Evolutionary conservation across 176 grass and related monocot species (phyloP).

Genomic region (Puccinellia tenuiflora): DNA sequence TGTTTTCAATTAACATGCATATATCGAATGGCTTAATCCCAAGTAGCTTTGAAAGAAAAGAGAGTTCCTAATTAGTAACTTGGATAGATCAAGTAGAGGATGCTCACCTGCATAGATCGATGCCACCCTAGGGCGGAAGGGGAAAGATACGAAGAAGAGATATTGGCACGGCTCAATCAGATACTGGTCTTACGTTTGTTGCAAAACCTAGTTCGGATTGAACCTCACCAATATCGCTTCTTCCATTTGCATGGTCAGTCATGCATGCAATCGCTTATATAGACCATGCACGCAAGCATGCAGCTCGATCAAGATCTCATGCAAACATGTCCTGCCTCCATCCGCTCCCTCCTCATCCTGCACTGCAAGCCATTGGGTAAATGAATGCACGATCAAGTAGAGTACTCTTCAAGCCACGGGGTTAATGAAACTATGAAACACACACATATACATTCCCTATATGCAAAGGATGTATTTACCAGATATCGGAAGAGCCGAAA

Average conservation of each 20-base stretch:
- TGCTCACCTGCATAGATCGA: constrained; percentile 9
- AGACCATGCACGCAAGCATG: background rate
- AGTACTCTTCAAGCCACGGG: background rate
- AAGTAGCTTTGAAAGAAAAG: background rate
- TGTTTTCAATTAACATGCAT: background rate
- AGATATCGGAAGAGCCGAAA: background rate
- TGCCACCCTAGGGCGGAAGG: background rate
- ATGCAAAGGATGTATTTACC: background rate
- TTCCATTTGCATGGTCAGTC: constrained; percentile 2
- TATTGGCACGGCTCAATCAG: constrained; percentile 99
- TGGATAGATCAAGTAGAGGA: background rate
- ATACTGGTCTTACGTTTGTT: constrained; percentile 33
- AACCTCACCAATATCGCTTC: constrained; percentile 99
- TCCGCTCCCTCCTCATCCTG: background rate
- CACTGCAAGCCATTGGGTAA: background rate
- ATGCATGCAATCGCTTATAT: background rate
- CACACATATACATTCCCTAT: background rate
- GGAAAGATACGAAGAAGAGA: constrained; percentile 45
- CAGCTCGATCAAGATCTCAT: background rate
- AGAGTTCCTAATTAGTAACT: background rate
- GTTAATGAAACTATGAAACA: background rate
- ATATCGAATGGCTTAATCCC: background rate
- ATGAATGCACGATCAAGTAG: background rate
- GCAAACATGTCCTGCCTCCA: background rate
- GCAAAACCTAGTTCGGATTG: constrained; percentile 72